Evolutionary conservation across 306 rosid species (phyloP), one percentile per base, ranked within the genome.

Genomic region (Leucaena leucocephala): DNA sequence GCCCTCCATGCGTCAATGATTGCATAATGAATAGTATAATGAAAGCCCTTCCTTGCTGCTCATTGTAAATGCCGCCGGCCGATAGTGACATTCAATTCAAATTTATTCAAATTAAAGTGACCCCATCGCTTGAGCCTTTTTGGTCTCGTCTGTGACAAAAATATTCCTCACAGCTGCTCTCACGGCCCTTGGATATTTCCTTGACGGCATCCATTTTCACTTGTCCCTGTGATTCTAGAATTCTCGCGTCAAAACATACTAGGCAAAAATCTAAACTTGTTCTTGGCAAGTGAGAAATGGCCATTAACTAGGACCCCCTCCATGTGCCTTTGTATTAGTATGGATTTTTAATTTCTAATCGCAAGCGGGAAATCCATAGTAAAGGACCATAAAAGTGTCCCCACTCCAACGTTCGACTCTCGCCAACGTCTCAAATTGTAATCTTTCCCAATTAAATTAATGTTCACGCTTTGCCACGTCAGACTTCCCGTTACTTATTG

Each of bases 321-420:
- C 71, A 65, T 17, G 48, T 38, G 71, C 46, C 48, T 65, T 39
- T 65, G 71, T 17, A 62, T 16, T 11, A 35, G 6, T 27, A 61
- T 21, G 13, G 14, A 55, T 38, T 38, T 65, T 38, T 7, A 7
- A 65, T 38, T 65, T 1, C 4, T 8, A 58, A 19, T 58, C 3
- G 35, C 64, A 21, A 17, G 45, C 46, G 46, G 70, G 27, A 65
- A 65, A 36, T 17, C 17, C 3, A 63, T 14, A 36, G 69, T 35
- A 62, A 12, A 62, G 11, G 39, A 21, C 65, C 36, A 22, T 59
- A 17, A 63, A 65, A 68, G 58, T 59, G 82, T 67, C 71, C 82
- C 87, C 85, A 76, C 84, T 39, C 33, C 72, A 84, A 84, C 87
- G 84, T 61, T 84, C 80, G 80, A 72, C 46, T 72, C 39, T 16